Evolutionary conservation across 345 rosid genomes (phyloP), one percentile per base, ranked within the genome.

Genomic region (Syzygium grande): DNA sequence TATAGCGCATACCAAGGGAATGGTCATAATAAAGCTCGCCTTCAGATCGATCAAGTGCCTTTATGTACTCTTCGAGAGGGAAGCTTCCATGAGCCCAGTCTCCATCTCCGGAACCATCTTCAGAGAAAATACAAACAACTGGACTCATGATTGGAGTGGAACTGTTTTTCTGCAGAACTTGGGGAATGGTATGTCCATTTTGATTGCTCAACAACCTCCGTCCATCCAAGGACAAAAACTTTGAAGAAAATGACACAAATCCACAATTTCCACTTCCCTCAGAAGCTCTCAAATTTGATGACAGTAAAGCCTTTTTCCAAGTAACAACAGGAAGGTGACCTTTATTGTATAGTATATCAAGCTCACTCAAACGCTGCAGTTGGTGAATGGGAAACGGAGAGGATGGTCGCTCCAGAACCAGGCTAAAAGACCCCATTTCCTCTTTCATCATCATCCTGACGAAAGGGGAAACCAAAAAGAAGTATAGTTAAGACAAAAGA

Each of bases 81-180:
- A 97, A 96, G 94, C 92, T 95, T 84, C 98, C 99, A 91, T 94
- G 92, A 88, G 94, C 95, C 99, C 99, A 96, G 88, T 96, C 99
- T 63, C 97, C 99, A 87, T 95, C 95, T 79, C 95, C 98, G 52
- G 96, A 87, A 54, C 92, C 94, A 87, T 93, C 91, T 90, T 95
- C 98, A 22, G 96, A 90, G 88, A 97, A 97, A 85, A 95, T 91
- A 91, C 93, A 94, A 87, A 96, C 92, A 61, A 97, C 87, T 84
- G 91, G 96, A 85, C 91, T 92, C 52, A 91, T 85, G 21, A 93
- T 93, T 88, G 94, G 91, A 56, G 92, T 73, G 65, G 88, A 92
- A 84, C 79, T 53, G 88, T 90, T 95, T 54, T 91, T 94, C 54
- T 86, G 88, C 80, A 90, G 53, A 16, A 27, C 53, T 86, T 77